Conservation (phyloP, 164 flowering plant genomes). For the Hamamelis virginiana region DNA sequence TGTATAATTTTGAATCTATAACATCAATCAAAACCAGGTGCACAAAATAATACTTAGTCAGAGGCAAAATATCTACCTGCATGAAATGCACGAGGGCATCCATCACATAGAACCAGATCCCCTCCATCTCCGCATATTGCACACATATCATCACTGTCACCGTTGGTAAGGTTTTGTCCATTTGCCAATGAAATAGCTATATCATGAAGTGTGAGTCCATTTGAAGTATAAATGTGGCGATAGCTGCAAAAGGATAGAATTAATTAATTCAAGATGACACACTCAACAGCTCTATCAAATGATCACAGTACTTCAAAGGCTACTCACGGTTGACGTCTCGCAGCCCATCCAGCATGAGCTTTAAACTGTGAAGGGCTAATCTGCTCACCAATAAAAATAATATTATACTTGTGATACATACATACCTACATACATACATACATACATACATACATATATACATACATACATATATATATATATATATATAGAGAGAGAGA, state of each 20-base stretch:
- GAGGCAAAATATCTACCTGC: constrained; percentile 36
- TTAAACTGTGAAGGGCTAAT: constrained; percentile 95
- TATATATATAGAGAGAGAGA: neutral
- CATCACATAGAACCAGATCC: constrained; percentile 58
- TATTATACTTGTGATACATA: neutral
- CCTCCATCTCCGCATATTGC: constrained; percentile 83
- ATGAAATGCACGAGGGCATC: constrained; percentile 85
- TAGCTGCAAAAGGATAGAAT: constrained; percentile 53
- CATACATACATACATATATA: too few relatives aligned
- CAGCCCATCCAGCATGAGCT: constrained; percentile 95
- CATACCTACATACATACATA: too few relatives aligned
- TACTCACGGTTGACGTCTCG: constrained; percentile 95
- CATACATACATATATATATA: neutral
- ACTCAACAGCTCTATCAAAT: neutral
- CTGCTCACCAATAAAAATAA: constrained; percentile 35
- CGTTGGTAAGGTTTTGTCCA: constrained; percentile 57
- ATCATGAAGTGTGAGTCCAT: constrained; percentile 84
- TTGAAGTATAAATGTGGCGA: constrained; percentile 79
- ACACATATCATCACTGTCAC: constrained; percentile 75
- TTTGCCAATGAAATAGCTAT: constrained; percentile 67
- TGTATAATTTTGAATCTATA: neutral
- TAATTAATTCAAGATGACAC: constrained; percentile 2
- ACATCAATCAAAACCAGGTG: neutral
- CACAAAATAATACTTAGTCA: neutral
- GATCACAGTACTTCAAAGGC: neutral